phyloP scores from a whole-genome alignment of 805 yeast genomes.

The Candida lessepsii region DNA sequence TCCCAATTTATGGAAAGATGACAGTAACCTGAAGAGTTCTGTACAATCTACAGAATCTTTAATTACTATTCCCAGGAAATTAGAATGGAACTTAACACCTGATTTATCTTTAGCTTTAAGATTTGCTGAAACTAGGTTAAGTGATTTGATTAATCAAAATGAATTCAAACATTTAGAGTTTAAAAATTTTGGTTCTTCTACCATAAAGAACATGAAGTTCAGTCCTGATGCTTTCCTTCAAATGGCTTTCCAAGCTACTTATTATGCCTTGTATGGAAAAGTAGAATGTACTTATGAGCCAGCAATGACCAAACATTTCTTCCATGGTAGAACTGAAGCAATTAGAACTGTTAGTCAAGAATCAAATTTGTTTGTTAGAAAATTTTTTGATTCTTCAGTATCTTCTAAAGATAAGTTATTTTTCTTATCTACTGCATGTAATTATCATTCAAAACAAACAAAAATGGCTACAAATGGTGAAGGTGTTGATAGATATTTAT shows the following conservation, averaged over 20 bases:
- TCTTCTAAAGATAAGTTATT: slow-evolving; percentile 59
- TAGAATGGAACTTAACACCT: slow-evolving; percentile 81
- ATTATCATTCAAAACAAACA: slow-evolving; percentile 65
- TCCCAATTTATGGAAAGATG: slow-evolving; percentile 64
- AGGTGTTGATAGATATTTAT: slow-evolving; percentile 91
- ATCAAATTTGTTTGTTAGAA: slow-evolving; percentile 78
- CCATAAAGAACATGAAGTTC: slow-evolving; percentile 79
- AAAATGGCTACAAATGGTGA: slow-evolving; percentile 68
- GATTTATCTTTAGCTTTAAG: slow-evolving; percentile 77
- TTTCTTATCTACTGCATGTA: slow-evolving; percentile 66
- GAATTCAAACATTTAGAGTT: slow-evolving; percentile 83
- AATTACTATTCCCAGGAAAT: slow-evolving; percentile 75
- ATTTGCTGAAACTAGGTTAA: slow-evolving; percentile 86
- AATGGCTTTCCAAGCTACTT: slow-evolving; percentile 91
- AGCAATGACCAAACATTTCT: slow-evolving; percentile 86
- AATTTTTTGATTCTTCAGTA: slow-evolving; percentile 68
- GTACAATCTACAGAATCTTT: slow-evolving; percentile 28
- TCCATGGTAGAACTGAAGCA: slow-evolving; percentile 93
- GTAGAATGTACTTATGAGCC: slow-evolving; percentile 95
- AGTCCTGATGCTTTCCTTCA: slow-evolving; percentile 95
- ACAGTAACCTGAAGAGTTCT: slow-evolving; percentile 3
- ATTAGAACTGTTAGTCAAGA: slow-evolving; percentile 80
- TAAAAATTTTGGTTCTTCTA: slow-evolving; percentile 66
- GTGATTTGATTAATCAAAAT: slow-evolving; percentile 85
- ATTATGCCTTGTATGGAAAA: slow-evolving; percentile 87